phyloP scores from a whole-genome alignment of 169 alveolate genomes.

The Cryptosporidium sp. region DNA sequence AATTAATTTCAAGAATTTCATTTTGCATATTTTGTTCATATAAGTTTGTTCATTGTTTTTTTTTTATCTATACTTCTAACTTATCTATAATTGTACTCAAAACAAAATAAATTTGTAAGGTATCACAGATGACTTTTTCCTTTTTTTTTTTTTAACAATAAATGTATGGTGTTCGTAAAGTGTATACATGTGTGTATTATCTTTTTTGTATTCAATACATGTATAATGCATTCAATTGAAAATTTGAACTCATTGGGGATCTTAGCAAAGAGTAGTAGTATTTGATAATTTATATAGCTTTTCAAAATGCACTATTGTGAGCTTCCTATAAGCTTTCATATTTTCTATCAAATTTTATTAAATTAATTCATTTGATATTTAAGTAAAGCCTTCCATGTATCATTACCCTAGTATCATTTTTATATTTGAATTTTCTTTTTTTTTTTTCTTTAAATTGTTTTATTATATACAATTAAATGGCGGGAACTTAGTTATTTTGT shows the following conservation, averaged over 20 bases:
- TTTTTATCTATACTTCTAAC: too few relatives aligned
- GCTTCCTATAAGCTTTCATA: background rate
- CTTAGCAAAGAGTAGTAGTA: too few relatives aligned
- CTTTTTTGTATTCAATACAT: too few relatives aligned
- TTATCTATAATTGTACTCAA: too few relatives aligned
- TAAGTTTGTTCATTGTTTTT: too few relatives aligned
- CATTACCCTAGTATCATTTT: background rate
- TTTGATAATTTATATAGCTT: background rate
- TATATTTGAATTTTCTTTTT: background rate
- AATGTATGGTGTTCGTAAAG: background rate
- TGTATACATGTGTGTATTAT: background rate
- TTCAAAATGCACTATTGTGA: too few relatives aligned
- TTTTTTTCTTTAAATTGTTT: background rate
- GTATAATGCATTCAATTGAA: too few relatives aligned
- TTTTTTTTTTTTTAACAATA: too few relatives aligned
- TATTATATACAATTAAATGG: background rate
- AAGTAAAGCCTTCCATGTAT: background rate
- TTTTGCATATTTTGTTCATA: too few relatives aligned
- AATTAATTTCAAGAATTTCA: too few relatives aligned
- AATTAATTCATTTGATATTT: background rate
- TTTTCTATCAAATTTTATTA: background rate
- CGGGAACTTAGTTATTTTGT: slow-evolving; percentile 3
- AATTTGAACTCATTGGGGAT: background rate
- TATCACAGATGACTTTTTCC: too few relatives aligned
- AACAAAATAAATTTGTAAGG: too few relatives aligned